Percentiles rank a stretch among this genome's conserved stretches.
Conservation (phyloP, 441 rosid genomes). For the Melastoma candidum region DNA sequence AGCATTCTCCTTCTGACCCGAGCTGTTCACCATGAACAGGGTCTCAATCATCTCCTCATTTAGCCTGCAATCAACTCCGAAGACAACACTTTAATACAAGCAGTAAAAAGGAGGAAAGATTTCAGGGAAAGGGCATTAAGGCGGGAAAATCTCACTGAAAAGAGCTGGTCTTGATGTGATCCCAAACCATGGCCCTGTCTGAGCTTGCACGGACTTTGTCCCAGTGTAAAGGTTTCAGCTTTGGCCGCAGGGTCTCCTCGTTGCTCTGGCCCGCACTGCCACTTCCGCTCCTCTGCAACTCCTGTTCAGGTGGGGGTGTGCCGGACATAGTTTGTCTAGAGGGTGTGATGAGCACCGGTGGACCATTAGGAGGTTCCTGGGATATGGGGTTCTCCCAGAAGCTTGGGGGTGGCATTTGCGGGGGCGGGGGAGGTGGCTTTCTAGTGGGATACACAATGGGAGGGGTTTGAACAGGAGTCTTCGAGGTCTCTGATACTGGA, state of each 20-base stretch:
- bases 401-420: conserved; percentile 40
- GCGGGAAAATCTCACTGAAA: conserved; percentile 55
- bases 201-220: conserved; percentile 92
- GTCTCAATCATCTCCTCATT: conserved; percentile 96
- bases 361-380: conserved; percentile 19
- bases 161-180: conserved; percentile 73
- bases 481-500: not conserved
- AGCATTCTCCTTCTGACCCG: conserved; percentile 29
- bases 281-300: conserved; percentile 12
- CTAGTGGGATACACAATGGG: conserved; percentile 3
- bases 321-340: conserved; percentile 24
- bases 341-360: conserved; percentile 28
- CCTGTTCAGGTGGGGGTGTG: conserved; percentile 15
- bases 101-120: not conserved
- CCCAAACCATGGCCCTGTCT: conserved; percentile 85
- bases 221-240: conserved; percentile 87
- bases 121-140: not conserved
- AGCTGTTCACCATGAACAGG: conserved; percentile 50
- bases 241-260: conserved; percentile 45
- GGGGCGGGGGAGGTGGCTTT: conserved; percentile 52
- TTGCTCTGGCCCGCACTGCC: conserved; percentile 20
- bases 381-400: conserved; percentile 37
- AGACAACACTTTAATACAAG: conserved; percentile 5
- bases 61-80: conserved; percentile 34
- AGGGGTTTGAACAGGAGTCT: too few relatives aligned